These are phyloP conservation scores for Kodamaea neixiangensis DNA, from an alignment of 805 yeast genomes.

Conservation along the genomic window DNA sequence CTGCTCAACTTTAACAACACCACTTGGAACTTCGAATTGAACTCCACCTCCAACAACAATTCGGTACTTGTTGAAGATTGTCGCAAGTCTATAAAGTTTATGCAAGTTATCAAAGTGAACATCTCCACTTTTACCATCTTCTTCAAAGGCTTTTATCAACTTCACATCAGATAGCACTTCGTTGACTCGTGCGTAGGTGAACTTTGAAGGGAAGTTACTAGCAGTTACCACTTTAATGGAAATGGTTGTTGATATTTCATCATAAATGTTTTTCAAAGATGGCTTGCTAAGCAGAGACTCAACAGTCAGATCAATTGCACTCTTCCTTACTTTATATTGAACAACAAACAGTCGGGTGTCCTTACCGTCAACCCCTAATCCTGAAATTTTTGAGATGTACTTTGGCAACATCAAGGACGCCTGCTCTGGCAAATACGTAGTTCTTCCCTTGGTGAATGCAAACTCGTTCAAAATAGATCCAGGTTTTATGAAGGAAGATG, in stretches of 20 bases:
- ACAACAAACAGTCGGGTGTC: slow-evolving; percentile 46
- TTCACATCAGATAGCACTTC: slow-evolving; percentile 38
- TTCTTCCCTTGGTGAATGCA: slow-evolving; percentile 62
- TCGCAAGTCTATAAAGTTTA: slow-evolving; percentile 29
- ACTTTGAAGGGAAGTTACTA: slow-evolving; percentile 33
- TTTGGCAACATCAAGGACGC: slow-evolving; percentile 72
- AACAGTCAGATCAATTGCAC: neutral
- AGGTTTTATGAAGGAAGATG: slow-evolving; percentile 62
- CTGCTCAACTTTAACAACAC: slow-evolving; percentile 11
- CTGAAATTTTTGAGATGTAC: slow-evolving; percentile 50
- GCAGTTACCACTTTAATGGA: slow-evolving; percentile 27
- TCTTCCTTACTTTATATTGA: slow-evolving; percentile 28
- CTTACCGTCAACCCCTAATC: slow-evolving; percentile 47
- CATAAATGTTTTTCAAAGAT: slow-evolving; percentile 14
- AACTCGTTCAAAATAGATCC: slow-evolving; percentile 45
- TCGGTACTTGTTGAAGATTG: slow-evolving; percentile 25
- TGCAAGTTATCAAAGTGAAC: slow-evolving; percentile 28
- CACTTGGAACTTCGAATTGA: slow-evolving; percentile 17
- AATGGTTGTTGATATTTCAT: slow-evolving; percentile 19
- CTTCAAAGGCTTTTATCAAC: slow-evolving; percentile 2
- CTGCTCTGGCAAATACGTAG: slow-evolving; percentile 72
- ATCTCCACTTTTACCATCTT: slow-evolving; percentile 11
- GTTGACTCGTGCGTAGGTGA: slow-evolving; percentile 68
- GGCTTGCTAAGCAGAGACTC: neutral
- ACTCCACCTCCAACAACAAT: slow-evolving; percentile 23